Base-by-base conservation (phyloP, 2,329 filamentous ascomycete species). In the Clarireedia hainanense region DNA sequence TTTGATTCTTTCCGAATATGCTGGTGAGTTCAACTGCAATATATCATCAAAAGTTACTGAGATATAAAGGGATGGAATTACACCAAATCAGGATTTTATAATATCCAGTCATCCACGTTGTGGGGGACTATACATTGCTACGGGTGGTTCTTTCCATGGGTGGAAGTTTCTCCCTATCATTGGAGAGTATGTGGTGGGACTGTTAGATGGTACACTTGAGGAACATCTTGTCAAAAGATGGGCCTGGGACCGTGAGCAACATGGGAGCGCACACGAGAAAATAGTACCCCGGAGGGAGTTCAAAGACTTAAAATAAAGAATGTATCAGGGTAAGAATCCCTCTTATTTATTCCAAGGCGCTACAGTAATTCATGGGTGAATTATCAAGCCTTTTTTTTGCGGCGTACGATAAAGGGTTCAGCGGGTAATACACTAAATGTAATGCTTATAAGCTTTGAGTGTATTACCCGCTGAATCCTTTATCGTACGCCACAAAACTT, bases 91-190 rank as follows among this genome's bases (percentile, higher is more conserved):
- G 67, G 81, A 85, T 64, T 83, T 82, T 62, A 72, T 86, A 52
- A 78, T 86, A 62, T 75, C 76, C 6, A 74, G 76, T 2, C 75
- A 83, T 60, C 76, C 80, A 2, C 73, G 80, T 58, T 68, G 73
- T 5, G 69, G 74, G 61, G 80, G 80, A 57, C 68, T 86, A 14
- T 84, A 78, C 66, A 66, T 87, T 24, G 83, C 82, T 0, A 79
- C 78, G 0, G 82, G 80, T 12, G 83, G 83, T 1, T 84, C 80
- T 12, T 83, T 85, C 60, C 83, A 86, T 64, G 77, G 78, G 30
- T 85, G 79, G 76, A 85, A 86, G 67, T 84, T 86, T 64, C 70
- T 86, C 26, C 82, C 82, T 0, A 78, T 78, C 24, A 78, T 84
- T 60, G 82, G 83, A 3, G 76, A 79, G 57, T 85, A 85, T 66